phyloP scores from a whole-genome alignment of 768 basidiomycete genomes.

The Udeniomyces megalosporus region DNA sequence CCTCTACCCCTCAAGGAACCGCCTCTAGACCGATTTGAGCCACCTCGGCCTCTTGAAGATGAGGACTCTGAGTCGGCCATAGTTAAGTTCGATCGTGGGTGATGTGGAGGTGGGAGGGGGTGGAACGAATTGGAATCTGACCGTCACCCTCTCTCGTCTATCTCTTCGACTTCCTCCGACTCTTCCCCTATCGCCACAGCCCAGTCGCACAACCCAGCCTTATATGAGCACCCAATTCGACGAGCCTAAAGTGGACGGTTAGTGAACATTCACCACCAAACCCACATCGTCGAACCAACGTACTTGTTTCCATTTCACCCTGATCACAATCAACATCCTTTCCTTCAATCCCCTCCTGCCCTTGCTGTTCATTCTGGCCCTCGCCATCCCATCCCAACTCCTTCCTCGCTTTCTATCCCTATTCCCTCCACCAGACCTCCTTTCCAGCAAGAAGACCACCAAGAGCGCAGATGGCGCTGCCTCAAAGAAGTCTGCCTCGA shows the following conservation, averaged over 20 bases:
- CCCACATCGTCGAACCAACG: neutral
- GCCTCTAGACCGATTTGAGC: too few species aligned
- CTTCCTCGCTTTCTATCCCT: neutral
- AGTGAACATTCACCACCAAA: constrained; percentile 4
- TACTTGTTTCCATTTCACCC: neutral
- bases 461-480: constrained; percentile 16
- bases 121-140: too few species aligned
- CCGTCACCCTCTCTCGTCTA: too few species aligned
- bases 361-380: neutral
- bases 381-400: neutral
- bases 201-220: constrained; percentile 3
- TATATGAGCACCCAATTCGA: constrained; percentile 19
- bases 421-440: constrained; percentile 23
- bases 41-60: too few species aligned
- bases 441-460: constrained; percentile 20
- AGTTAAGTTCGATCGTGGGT: too few species aligned
- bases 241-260: constrained; percentile 29
- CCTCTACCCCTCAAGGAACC: too few species aligned
- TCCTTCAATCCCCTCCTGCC: neutral
- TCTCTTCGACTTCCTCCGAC: neutral
- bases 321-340: neutral
- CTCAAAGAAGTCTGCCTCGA: constrained; percentile 12
- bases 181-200: neutral
- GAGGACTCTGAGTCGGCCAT: too few species aligned
- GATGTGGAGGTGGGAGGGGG: too few species aligned